Evolutionary conservation across 169 alveolate species (phyloP), one percentile per base, ranked within the genome.

Genomic region (Cryptosporidium sp.): DNA sequence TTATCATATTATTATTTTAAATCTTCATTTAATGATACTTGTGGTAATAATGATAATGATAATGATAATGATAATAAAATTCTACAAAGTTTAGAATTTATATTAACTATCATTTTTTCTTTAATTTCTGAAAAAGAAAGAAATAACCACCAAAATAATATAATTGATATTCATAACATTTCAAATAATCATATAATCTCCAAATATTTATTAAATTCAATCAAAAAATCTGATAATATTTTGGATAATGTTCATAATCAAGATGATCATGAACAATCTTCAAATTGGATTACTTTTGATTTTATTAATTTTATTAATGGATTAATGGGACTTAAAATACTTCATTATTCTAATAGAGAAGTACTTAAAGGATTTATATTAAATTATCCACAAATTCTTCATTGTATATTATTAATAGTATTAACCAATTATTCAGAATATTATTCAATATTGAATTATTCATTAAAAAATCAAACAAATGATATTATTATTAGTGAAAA

Each of bases 301-400:
- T 60, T 29, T 9, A 18, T 60, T 14, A 35, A 37, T n/a, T 75
- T 75, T 42, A 16, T 60, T 26, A 75, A 62, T 35, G 86, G 86
- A n/a, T 23, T 75, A 5, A 37, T 56, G 3, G 86, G 86, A 33
- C 44, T 75, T 60, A 75, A 75, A 60, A 68, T 75, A 10, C 35
- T 60, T 3, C 86, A 75, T 23, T 56, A 29, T 53, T 75, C 86
- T 33, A 75, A 75, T 60, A 26, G 72, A 53, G 39, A 60, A 35
- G 42, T 75, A 60, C 58, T 75, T 1, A 53, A 75, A 39, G 53
- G 60, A 3, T 21, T 52, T 60, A 60, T 75, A 3, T 33, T 75
- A 26, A 42, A 39, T 56, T 75, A 75, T 75, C 86, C 86, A 75
- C 86, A 75, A 56, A 75, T 75, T 35, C 26, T 75, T 14, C 86